Evolutionary conservation across 2,329 filamentous ascomycete species (phyloP), one percentile per base, ranked within the genome.

Genomic region (Beauveria brongniartii): DNA sequence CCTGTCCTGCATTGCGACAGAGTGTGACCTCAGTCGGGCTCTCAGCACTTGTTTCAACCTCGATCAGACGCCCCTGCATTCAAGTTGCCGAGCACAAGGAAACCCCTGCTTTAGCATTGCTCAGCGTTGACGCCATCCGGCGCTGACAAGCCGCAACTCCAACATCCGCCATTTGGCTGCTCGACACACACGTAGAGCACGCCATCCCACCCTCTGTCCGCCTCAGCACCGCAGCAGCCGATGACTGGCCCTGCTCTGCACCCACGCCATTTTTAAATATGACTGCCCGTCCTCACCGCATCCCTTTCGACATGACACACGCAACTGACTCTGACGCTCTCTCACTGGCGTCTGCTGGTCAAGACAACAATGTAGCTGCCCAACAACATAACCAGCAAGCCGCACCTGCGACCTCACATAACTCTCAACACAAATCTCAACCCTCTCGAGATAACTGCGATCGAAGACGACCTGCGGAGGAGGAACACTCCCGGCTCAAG

Each of bases 381-480:
- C 51, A 55, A 48, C 43, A 40, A 16, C 14, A n/a, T 53, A 51
- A 37, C 28, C 55, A 55, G 24, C 51, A 62, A 43, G 46, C 22
- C 52, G 40, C 57, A 20, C 3, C 55, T 24, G 3, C 55, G 51
- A 53, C 43, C 18, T 44, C 55, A n/a, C 3, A 55, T 41, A 34
- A 40, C 61, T 22, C 55, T 50, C 57, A 52, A 24, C 52, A 62
- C 55, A 48, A 47, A 18, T 55, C 56, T 51, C 61, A 65, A n/a
- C 67, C 65, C 37, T 67, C 65, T 22, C 64, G 62, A 63, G 74
- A 80, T 61, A 80, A 78, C 69, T 84, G 81, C 68, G 78, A 83
- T 64, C 76, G 80, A 65, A 72, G 77, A 63, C 73, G 80, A 61
- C 77, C 77, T 24, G 76, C 80, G 62, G 79, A 82, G 62, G 76